These are phyloP conservation scores for Boletus eberwhitei DNA, from an alignment of 768 basidiomycete species.

Conservation along the genomic window DNA sequence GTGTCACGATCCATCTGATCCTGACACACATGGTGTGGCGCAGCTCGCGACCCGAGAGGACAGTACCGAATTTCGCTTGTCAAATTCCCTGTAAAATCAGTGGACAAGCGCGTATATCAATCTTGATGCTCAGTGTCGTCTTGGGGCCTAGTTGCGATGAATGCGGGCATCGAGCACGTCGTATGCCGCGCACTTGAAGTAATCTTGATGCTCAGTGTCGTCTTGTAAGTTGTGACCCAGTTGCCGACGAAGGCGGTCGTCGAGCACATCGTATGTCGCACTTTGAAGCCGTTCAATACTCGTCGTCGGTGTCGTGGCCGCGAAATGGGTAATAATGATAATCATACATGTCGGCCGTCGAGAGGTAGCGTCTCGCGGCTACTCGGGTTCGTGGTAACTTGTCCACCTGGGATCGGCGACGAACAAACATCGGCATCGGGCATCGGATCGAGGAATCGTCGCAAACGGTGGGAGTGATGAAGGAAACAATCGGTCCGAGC, in stretches of 20 bases:
- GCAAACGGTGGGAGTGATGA: not conserved
- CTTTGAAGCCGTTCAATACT: not conserved
- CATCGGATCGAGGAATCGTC: not conserved
- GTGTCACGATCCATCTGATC: conserved; percentile 2
- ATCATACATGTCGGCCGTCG: not conserved
- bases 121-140: no score
- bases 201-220: not conserved
- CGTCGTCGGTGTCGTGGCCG: not conserved
- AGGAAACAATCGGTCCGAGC: no score
- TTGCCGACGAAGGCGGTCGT: no score
- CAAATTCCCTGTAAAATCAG: not conserved
- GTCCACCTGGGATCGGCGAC: not conserved
- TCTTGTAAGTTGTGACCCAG: not conserved
- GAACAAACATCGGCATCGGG: not conserved
- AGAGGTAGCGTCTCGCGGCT: not conserved
- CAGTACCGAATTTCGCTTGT: not conserved
- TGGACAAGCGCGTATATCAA: not conserved
- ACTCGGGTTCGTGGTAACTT: not conserved
- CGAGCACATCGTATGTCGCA: not conserved
- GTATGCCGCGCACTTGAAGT: no score
- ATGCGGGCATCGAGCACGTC: no score
- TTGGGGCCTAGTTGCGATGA: no score
- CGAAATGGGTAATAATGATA: not conserved
- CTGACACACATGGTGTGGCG: not conserved
- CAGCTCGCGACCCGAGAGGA: conserved; percentile 8